A percentile compares a stretch with the other conserved stretches of the same genome.
phyloP scores from a whole-genome alignment of 2,329 filamentous ascomycete species.

The Diaporthe capsici region DNA sequence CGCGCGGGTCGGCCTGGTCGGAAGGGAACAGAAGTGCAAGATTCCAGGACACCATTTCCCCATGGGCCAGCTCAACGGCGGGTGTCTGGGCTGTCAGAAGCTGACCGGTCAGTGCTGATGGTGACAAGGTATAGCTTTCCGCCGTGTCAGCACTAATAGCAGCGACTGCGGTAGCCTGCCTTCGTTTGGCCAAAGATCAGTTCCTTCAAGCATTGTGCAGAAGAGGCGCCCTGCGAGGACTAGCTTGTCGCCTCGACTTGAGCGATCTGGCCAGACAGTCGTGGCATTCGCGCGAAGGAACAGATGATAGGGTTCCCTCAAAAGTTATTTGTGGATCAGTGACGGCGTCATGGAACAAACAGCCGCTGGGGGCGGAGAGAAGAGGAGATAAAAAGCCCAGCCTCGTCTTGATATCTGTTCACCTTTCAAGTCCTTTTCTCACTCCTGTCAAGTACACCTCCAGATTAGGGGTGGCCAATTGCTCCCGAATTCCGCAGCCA shows the following conservation, averaged over 20 bases:
- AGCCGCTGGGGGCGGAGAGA: no score
- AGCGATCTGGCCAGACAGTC: background rate
- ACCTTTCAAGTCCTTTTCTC: no score
- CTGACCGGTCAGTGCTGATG: conserved; percentile 17
- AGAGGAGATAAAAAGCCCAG: conserved; percentile 7
- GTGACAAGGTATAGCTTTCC: no score
- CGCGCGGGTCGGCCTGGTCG: conserved; percentile 22
- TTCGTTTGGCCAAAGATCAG: background rate
- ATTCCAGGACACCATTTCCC: background rate
- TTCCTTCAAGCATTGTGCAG: background rate
- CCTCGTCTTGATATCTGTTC: background rate
- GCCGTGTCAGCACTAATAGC: background rate
- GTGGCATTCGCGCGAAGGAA: background rate
- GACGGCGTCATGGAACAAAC: background rate
- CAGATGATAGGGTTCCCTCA: background rate
- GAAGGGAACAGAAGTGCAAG: background rate
- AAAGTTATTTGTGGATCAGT: background rate
- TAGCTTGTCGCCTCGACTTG: background rate
- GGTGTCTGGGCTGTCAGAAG: background rate
- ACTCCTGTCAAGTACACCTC: background rate
- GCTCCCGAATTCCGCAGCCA: background rate
- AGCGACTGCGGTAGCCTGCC: background rate
- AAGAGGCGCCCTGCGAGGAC: background rate
- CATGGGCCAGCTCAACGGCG: background rate
- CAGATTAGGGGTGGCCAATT: background rate